These are phyloP conservation scores for Leishmania turanica DNA, from an alignment of 208 protist genomes.

Conservation along the genomic window DNA sequence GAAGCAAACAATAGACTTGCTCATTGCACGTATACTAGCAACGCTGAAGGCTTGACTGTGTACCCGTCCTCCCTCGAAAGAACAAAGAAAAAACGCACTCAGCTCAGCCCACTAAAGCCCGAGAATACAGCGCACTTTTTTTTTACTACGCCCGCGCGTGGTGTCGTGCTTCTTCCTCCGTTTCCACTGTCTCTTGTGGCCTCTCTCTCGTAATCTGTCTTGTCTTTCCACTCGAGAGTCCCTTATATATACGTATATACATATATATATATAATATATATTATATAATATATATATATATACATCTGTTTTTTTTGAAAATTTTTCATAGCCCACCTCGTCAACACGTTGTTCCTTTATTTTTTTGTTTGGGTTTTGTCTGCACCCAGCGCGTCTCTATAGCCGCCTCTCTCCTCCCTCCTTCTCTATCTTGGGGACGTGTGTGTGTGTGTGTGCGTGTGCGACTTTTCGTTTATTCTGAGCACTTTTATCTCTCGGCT, in stretches of 20 bases:
- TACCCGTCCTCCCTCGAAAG: neutral
- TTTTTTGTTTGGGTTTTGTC: neutral
- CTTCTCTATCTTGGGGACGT: neutral
- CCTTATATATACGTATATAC: neutral
- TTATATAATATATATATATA: neutral
- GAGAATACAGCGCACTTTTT: neutral
- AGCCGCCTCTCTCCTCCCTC: neutral
- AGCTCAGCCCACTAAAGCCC: neutral
- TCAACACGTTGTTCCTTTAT: neutral
- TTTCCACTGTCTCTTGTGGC: neutral
- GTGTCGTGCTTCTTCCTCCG: neutral
- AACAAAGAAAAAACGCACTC: neutral
- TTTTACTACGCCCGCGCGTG: neutral
- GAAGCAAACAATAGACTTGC: neutral
- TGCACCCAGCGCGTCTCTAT: neutral
- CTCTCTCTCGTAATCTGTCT: neutral
- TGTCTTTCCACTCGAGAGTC: neutral
- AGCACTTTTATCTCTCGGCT: neutral
- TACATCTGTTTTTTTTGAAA: neutral
- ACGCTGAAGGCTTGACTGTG: neutral
- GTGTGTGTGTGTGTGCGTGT: neutral
- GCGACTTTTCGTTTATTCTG: neutral
- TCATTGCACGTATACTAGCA: neutral
- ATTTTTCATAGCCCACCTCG: neutral
- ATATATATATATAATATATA: too few species aligned